A percentile compares a stretch with the other conserved stretches of the same genome.
phyloP scores from a whole-genome alignment of 108 stramenopile genomes.

The Pseudonitzschia multiseries region DNA sequence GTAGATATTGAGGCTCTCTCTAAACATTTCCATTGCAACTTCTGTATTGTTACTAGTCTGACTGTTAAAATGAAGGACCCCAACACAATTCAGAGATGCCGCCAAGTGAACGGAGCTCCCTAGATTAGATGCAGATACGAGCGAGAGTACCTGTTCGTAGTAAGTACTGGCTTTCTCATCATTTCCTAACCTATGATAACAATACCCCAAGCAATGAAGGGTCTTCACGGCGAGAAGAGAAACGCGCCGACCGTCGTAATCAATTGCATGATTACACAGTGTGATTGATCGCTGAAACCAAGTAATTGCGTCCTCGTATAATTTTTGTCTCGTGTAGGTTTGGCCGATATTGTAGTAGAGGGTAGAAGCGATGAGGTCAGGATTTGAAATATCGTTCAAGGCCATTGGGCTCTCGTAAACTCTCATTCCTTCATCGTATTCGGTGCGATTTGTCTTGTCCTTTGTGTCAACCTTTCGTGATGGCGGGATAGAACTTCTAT shows the following conservation, averaged over 20 bases:
- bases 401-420: conserved; percentile 41
- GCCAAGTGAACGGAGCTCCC: conserved; percentile 30
- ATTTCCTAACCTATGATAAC: conserved; percentile 43
- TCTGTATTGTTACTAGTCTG: conserved; percentile 30
- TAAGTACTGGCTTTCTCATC: conserved; percentile 35
- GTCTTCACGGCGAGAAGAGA: conserved; percentile 7
- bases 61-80: conserved; percentile 37
- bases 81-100: conserved; percentile 43
- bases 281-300: conserved; percentile 45
- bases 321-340: conserved; percentile 48
- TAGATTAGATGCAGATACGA: conserved; percentile 9
- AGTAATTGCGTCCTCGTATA: conserved; percentile 38
- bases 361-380: conserved; percentile 45
- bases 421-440: conserved; percentile 60
- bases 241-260: neutral
- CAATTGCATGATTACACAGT: conserved; percentile 23
- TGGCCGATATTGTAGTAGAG: conserved; percentile 68
- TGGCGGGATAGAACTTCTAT: conserved; percentile 12
- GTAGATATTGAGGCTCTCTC: conserved; percentile 41
- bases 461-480: conserved; percentile 25
- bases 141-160: conserved; percentile 24
- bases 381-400: conserved; percentile 25
- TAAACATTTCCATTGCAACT: conserved; percentile 39
- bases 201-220: conserved; percentile 39
- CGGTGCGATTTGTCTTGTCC: conserved; percentile 18